Evolutionary conservation across 768 basidiomycete genomes (phyloP), one percentile per base, ranked within the genome.

Genomic region (Fistulinella prunicolor): DNA sequence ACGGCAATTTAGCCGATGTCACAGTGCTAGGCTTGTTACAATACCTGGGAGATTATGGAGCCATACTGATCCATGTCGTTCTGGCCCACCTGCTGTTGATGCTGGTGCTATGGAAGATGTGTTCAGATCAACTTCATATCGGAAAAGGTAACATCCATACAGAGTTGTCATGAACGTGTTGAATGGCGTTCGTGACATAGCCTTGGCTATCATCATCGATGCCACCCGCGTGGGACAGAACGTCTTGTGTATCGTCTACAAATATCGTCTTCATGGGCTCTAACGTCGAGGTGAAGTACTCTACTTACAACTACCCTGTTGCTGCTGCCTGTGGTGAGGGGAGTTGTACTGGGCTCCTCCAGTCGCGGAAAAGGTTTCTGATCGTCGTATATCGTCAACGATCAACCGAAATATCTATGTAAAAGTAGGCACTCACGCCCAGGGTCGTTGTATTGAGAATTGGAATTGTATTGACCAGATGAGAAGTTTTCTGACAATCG

Each of bases 291-390:
- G 22, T 13, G 37, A 21, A 50, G 35, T 13, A 6, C 36, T 23
- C 22, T 36, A 57, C 61, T 51, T 59, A 62, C 60, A 59, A 28
- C 62, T 54, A n/a, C 59, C 62, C 30, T 47, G 53, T 43, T 44
- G 47, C 28, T 50, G 55, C 44, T 60, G 63, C 4, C 60, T 50
- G 48, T 86, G 69, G 53, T 83, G 66, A 23, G 81, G 79, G 16
- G 76, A 63, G 54, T 85, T 86, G 59, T 75, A 81, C 59, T 86
- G 79, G 3, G 74, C 70, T 3, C 86, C 86, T 13, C 85, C 85
- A 4, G 85, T 83, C 73, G 74, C 79, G 40, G 55, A 66, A 41
- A 71, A 71, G 44, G 73, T 59, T 35, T 72, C 79, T 80, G 39
- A 53, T 52, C 36, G 26, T 35, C 45, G 47, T 23, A 38, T 9